Evolutionary conservation across 2,329 filamentous ascomycete genomes (phyloP).

Genomic region (Diplodia seriata): DNA sequence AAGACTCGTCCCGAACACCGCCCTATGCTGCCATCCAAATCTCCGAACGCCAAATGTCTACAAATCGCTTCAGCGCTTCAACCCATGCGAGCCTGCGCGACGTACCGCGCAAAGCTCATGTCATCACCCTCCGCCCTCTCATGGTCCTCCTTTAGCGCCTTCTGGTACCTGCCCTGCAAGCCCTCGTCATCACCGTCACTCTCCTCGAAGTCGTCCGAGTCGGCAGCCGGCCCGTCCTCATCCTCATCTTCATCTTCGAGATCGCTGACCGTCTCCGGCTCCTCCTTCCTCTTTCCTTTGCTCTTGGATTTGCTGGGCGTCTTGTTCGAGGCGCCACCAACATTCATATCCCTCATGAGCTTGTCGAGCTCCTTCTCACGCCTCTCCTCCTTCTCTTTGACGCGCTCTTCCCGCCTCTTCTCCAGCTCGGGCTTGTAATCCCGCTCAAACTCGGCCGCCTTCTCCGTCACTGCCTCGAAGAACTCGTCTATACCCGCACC

Average conservation of each 20-base stretch:
- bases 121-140: slow-evolving; percentile 52
- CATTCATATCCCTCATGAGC: slow-evolving; percentile 92
- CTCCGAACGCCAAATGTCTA: slow-evolving; percentile 21
- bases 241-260: slow-evolving; percentile 59
- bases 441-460: slow-evolving; percentile 83
- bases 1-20: slow-evolving; percentile 8
- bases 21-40: slow-evolving; percentile 20
- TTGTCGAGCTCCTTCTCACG: slow-evolving; percentile 85
- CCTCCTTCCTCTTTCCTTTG: slow-evolving; percentile 49
- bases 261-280: slow-evolving; percentile 60
- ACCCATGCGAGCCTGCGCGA: slow-evolving; percentile 44
- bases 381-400: slow-evolving; percentile 73
- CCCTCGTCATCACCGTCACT: slow-evolving; percentile 66
- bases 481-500: slow-evolving; percentile 93
- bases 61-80: slow-evolving; percentile 11
- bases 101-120: slow-evolving; percentile 60
- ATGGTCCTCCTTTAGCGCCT: slow-evolving; percentile 68
- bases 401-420: slow-evolving; percentile 74
- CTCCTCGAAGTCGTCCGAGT: slow-evolving; percentile 63
- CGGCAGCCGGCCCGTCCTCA: slow-evolving; percentile 54
- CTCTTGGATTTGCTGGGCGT: slow-evolving; percentile 39
- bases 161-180: slow-evolving; percentile 76
- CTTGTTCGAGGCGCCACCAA: slow-evolving; percentile 49
- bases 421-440: slow-evolving; percentile 95
- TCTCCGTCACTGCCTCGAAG: slow-evolving; percentile 85